Conservation (phyloP, 345 rosid species). For the Linum trigynum region DNA sequence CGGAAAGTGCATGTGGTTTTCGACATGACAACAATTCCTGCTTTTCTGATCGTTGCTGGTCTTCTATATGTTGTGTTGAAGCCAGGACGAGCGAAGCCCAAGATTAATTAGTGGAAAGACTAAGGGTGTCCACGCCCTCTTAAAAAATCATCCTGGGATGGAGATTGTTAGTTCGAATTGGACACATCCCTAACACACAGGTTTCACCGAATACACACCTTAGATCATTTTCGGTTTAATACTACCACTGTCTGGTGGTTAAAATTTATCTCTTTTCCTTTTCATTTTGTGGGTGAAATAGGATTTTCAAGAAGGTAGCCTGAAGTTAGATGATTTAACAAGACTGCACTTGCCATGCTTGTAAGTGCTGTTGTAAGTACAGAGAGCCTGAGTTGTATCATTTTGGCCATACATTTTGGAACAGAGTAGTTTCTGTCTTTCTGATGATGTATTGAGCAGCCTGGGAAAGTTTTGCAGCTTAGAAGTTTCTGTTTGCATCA, state of each 20-base stretch:
- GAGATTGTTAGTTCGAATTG: conserved; percentile 1
- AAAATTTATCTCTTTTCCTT: too few relatives aligned
- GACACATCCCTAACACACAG: not conserved
- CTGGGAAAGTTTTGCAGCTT: not conserved
- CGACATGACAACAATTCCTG: conserved; percentile 81
- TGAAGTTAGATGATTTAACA: not conserved
- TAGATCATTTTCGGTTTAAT: not conserved
- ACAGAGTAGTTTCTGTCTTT: not conserved
- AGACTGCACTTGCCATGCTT: not conserved
- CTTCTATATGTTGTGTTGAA: conserved; percentile 54
- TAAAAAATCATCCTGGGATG: too few relatives aligned
- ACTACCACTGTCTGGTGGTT: not conserved
- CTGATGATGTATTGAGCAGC: too few relatives aligned
- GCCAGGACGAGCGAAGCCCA: conserved; percentile 84
- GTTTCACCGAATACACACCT: too few relatives aligned
- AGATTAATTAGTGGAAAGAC: conserved; percentile 49
- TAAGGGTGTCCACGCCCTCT: too few relatives aligned
- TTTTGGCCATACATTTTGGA: not conserved
- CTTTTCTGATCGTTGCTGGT: conserved; percentile 52
- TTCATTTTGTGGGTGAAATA: too few relatives aligned
- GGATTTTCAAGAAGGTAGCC: not conserved
- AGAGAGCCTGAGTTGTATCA: too few relatives aligned
- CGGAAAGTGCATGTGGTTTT: conserved; percentile 65
- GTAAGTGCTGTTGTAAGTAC: not conserved
- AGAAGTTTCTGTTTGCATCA: not conserved